Base-by-base conservation (phyloP, 192 early-diverging fungal genomes). In the Umbelopsis isabellina region DNA sequence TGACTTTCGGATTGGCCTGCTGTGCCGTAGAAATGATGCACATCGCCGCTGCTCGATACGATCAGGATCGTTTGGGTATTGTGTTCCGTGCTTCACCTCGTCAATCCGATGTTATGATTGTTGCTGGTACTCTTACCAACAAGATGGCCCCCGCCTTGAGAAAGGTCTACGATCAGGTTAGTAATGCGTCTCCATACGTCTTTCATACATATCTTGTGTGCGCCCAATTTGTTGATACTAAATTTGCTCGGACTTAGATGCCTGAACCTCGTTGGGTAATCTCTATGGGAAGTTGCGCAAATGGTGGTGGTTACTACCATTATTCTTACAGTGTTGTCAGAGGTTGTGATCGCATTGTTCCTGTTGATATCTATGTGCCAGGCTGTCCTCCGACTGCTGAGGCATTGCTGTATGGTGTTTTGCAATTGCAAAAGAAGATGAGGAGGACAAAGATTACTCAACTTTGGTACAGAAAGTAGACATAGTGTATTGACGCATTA, bases 381-480 rank as follows among this genome's bases (percentile, higher is more conserved):
- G 97, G 97, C 48, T 98, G 97, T 82, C 97, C 97, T 66, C 97
- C 97, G 51, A 97, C 95, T 20, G 95, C 97, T 37, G 95, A 98
- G 79, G 97, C 95, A n/a, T 83, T 97, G 68, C 73, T 97, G 77
- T 98, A 97, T 77, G 97, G 97, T 75, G 93, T 97, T 68, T 84
- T 98, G 73, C 97, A 97, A 85, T 88, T 98, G 67, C 97, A 98
- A 74, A 98, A 98, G 89, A 98, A 98, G 89, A 97, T 98, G 82
- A 87, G 92, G 81, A 89, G 97, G 73, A 79, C 77, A 68, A 86
- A 88, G 67, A 86, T 88, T 49, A 91, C 91, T 45, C 86, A 85
- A 46, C 84, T 92, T 78, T 92, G 91, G 91, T 92, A 91, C 79
- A 85, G 90, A 86, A 90, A 91, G 84, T 89, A 89, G 33, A 46